Evolutionary conservation across 192 early-diverging fungal genomes (phyloP).

Genomic region (Entrophospora sp.): DNA sequence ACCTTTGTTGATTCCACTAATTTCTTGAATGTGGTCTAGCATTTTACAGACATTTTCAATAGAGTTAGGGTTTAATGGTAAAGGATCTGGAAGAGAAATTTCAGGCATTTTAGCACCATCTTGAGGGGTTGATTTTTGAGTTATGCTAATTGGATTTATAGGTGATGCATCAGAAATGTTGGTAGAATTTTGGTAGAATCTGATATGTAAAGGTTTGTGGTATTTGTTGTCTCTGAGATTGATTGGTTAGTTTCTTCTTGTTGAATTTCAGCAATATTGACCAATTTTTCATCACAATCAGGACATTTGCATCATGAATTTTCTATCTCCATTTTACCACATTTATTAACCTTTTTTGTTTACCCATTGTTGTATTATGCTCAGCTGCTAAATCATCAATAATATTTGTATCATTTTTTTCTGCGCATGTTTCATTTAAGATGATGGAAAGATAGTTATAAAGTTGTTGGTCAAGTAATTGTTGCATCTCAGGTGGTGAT

Average conservation of each 20-base stretch:
- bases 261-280: too few relatives aligned
- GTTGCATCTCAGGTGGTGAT: background rate
- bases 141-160: slow-evolving; percentile 15
- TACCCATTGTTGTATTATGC: too few relatives aligned
- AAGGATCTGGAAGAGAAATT: background rate
- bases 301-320: too few relatives aligned
- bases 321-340: background rate
- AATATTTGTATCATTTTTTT: background rate
- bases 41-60: background rate
- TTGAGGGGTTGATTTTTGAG: background rate
- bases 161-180: background rate
- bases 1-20: background rate
- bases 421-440: background rate
- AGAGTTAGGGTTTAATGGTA: background rate
- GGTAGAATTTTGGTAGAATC: background rate
- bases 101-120: background rate
- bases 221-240: background rate
- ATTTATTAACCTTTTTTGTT: background rate
- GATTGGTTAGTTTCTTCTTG: too few relatives aligned
- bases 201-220: background rate
- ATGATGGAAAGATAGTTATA: background rate
- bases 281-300: too few relatives aligned
- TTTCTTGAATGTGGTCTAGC: background rate
- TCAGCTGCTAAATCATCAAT: background rate
- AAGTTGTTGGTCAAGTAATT: background rate